Base-by-base conservation (phyloP, 805 yeast genomes). In the Candida jianshihensis region DNA sequence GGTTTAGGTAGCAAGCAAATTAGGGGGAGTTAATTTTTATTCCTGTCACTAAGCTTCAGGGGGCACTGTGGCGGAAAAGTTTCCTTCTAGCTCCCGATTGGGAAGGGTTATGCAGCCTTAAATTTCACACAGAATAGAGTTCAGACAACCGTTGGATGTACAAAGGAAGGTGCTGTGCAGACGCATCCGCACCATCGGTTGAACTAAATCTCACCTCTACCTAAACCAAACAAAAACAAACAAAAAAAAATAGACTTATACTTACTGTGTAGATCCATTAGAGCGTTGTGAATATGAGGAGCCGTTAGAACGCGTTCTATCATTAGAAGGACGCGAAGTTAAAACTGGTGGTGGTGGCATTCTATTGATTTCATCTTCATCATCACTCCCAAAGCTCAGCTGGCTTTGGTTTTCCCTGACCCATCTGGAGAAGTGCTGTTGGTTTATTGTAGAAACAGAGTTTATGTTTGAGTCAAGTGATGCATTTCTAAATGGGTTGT, bases 401-500 rank as follows among this genome's bases (percentile, higher is more conserved):
- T 38, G 69, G 41, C 52, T 71, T 43, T 46, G 51, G 35, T 57
- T 59, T 39, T 61, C 62, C 38, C 63, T 63, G 16, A 81, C 73
- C 88, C 88, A 81, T 16, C 63, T 67, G 29, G 72, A 76, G 51
- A 76, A 80, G 24, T 64, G 62, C 39, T 40, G 58, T 60, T 29
- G 61, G 40, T 36, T 55, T 47, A 31, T 57, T 45, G 27, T 43
- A 18, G 22, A 8, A n/a, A 41, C 25, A 17, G 60, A 55, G n/a
- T 53, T 35, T 26, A 53, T 61, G 40, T 40, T 44, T 45, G 62
- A 43, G 46, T 58, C 51, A 30, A 34, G 41, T 29, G 66, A 50
- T 6, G 66, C 68, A 37, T 65, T 64, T 51, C 90, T 70, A 57
- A 82, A 82, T n/a, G 90, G 90, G 47, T 82, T 82, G 54, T 78